Base-by-base conservation (phyloP, 306 rosid species). In the Cucurbita maxima region DNA sequence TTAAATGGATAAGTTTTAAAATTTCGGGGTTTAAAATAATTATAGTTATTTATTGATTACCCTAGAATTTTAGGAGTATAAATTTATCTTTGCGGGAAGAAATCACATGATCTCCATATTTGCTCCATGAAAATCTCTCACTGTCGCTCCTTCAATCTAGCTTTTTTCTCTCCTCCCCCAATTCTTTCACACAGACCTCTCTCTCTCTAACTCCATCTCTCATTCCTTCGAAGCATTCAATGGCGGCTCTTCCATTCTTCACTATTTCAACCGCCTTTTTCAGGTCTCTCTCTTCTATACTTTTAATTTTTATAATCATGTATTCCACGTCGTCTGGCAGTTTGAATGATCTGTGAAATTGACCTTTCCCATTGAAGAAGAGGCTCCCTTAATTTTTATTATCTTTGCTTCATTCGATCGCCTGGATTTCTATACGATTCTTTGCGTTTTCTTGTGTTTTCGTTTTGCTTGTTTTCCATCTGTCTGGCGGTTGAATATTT, bases 231-330 rank as follows among this genome's bases (percentile, higher is more conserved):
- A 45, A 55, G 40, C 41, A 18, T 47, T 62, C 2, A 79, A 56
- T 52, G 78, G 22, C 15, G 75, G 15, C 13, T 81, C 66, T 40
- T 73, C 51, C 36, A 73, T 40, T 55, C 66, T 73, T 13, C 54
- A 16, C 38, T 57, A 3, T 13, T 57, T 13, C 51, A 40, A 37
- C 76, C 20, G 64, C 59, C 66, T 37, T 7, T 72, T 40, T 37
- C 62, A 55, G 76, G 76, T 73, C 52, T 73, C 18, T 20, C 10
- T 73, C 64, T 6, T 11, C 30, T 59, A 1, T 2, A 10, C 30
- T 70, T 50, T 70, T 25, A 11, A 14, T 50, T 34, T 50, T 5
- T 47, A 7, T 22, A 14, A 69, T 30, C 45, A 25, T 48, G 8
- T 50, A 14, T 50, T 68, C 41, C 5, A 22, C 41, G 22, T 50